Evolutionary conservation across 129 eudicot genomes (phyloP).

Genomic region (Logfia minima): DNA sequence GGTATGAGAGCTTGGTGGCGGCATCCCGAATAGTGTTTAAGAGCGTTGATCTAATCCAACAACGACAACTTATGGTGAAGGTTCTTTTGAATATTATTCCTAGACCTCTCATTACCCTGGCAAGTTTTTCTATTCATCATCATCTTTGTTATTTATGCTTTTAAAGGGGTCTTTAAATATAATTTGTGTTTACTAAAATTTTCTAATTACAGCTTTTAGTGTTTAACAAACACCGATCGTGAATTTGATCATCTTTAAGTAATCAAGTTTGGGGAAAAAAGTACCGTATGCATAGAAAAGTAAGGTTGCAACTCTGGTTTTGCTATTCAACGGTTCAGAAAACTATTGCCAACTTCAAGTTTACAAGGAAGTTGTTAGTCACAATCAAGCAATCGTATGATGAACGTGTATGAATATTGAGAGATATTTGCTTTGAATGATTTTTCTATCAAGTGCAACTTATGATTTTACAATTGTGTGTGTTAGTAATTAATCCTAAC

Average conservation of each 20-base stretch:
- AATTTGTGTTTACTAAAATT: not conserved
- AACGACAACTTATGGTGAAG: constrained; percentile 37
- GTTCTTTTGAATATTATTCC: constrained; percentile 57
- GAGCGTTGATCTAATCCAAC: constrained; percentile 20
- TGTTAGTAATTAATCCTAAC: too few species aligned
- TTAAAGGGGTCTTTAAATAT: not conserved
- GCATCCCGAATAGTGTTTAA: constrained; percentile 24
- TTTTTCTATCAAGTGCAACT: too few species aligned
- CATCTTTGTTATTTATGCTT: not conserved
- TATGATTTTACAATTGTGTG: too few species aligned
- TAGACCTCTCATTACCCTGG: constrained; percentile 47
- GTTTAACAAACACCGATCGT: too few species aligned
- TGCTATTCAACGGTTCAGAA: constrained; percentile 39
- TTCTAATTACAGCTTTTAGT: too few species aligned
- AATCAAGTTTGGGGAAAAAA: not conserved
- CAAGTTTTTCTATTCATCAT: constrained; percentile 30
- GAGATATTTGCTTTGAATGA: too few species aligned
- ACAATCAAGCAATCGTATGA: too few species aligned
- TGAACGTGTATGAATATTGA: too few species aligned
- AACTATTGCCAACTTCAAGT: constrained; percentile 50
- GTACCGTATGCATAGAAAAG: not conserved
- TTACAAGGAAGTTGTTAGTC: constrained; percentile 57
- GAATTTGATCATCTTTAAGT: not conserved
- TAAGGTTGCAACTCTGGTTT: not conserved
- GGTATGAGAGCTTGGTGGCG: constrained; percentile 67